Percentiles rank a stretch among this genome's conserved stretches.
These are phyloP conservation scores for Styphnolobium japonicum DNA, from an alignment of 306 rosid species.

Conservation along the genomic window DNA sequence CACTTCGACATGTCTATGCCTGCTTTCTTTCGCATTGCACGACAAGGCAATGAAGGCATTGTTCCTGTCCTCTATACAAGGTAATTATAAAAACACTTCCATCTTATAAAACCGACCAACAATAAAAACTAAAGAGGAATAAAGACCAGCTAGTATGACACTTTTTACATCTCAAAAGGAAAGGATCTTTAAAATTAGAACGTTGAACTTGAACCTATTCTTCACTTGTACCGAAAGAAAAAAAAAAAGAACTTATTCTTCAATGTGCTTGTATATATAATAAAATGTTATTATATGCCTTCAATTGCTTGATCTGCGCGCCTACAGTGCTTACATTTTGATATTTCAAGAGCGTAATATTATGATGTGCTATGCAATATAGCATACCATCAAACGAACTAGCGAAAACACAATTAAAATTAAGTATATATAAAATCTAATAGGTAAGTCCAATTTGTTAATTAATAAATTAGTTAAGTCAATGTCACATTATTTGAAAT, in stretches of 20 bases:
- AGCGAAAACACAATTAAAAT: too few species aligned
- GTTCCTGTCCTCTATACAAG: constrained; percentile 68
- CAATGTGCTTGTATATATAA: too few species aligned
- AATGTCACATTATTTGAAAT: too few species aligned
- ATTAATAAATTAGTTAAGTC: too few species aligned
- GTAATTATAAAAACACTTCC: constrained; percentile 28
- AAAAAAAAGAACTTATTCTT: too few species aligned
- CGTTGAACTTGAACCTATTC: not conserved
- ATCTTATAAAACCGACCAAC: not conserved
- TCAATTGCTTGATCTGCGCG: not conserved
- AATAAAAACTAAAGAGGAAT: not conserved
- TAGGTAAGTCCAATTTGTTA: too few species aligned
- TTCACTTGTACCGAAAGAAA: too few species aligned
- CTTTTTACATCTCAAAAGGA: not conserved
- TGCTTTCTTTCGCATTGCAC: constrained; percentile 68
- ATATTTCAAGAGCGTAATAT: not conserved
- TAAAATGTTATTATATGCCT: too few species aligned
- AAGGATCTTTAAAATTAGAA: not conserved
- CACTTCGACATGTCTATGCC: constrained; percentile 87
- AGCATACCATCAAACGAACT: too few species aligned
- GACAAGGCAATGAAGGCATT: constrained; percentile 86
- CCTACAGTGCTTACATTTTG: not conserved
- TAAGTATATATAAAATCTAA: too few species aligned
- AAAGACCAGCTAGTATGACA: not conserved
- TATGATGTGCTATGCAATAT: too few species aligned